These are phyloP conservation scores for Aspergillus carlsbadensis DNA, from an alignment of 495 filamentous ascomycete species.

Conservation along the genomic window DNA sequence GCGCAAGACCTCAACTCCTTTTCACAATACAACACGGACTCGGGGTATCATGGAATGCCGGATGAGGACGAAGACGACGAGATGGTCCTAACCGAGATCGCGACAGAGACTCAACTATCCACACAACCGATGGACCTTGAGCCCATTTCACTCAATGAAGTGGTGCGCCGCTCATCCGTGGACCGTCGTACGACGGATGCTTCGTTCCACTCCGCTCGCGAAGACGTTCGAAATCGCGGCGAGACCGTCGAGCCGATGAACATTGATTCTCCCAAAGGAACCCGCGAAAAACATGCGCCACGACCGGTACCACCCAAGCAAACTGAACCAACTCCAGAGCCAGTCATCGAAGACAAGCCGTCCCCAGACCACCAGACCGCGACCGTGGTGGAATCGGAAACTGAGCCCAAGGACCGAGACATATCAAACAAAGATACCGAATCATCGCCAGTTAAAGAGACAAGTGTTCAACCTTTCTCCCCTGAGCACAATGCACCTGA, in stretches of 20 bases:
- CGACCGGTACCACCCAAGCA: slow-evolving; percentile 20
- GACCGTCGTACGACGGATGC: slow-evolving; percentile 54
- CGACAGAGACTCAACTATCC: slow-evolving; percentile 34
- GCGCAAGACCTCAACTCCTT: slow-evolving; percentile 41
- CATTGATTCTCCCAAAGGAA: slow-evolving; percentile 25
- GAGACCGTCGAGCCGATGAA: slow-evolving; percentile 38
- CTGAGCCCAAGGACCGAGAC: neutral
- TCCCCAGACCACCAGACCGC: slow-evolving; percentile 10
- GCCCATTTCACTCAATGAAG: slow-evolving; percentile 27
- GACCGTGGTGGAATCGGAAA: neutral
- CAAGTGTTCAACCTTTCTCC: slow-evolving; percentile 10
- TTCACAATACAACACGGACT: slow-evolving; percentile 57
- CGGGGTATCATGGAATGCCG: slow-evolving; percentile 80
- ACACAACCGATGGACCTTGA: slow-evolving; percentile 42
- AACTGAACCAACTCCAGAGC: neutral
- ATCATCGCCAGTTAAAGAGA: slow-evolving; percentile 24
- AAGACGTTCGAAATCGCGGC: slow-evolving; percentile 49
- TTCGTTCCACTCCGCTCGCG: slow-evolving; percentile 68
- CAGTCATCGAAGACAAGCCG: slow-evolving; percentile 21
- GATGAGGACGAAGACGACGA: slow-evolving; percentile 45
- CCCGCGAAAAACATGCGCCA: slow-evolving; percentile 13
- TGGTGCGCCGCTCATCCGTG: slow-evolving; percentile 28
- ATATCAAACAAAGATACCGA: slow-evolving; percentile 4
- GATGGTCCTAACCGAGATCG: slow-evolving; percentile 33
- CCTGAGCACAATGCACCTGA: slow-evolving; percentile 23